phyloP scores from a whole-genome alignment of 2,329 filamentous ascomycete species.

The Seiridium cupressi region DNA sequence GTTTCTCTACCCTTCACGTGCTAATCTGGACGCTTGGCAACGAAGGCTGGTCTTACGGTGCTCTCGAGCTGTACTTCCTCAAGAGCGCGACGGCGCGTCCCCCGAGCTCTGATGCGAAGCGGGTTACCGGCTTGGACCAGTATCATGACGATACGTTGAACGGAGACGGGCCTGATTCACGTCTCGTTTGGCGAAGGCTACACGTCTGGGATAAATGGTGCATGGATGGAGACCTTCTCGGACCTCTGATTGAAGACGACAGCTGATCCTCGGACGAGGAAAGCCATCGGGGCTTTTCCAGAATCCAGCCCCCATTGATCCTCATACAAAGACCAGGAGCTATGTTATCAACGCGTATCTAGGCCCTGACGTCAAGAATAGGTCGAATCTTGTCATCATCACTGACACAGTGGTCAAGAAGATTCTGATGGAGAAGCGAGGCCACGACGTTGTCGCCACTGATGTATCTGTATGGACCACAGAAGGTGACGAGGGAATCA shows the following conservation, averaged over 20 bases:
- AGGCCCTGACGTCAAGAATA: slow-evolving; percentile 25
- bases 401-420: slow-evolving; percentile 32
- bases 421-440: slow-evolving; percentile 24
- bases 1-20: slow-evolving; percentile 22
- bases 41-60: slow-evolving; percentile 21
- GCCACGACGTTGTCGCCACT: slow-evolving; percentile 25
- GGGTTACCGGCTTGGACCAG: neutral
- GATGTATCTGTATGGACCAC: slow-evolving; percentile 29
- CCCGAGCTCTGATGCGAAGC: neutral
- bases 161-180: slow-evolving; percentile 32
- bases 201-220: slow-evolving; percentile 25
- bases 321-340: slow-evolving; percentile 27
- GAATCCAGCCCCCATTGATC: slow-evolving; percentile 29
- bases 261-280: slow-evolving; percentile 29
- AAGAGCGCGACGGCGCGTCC: slow-evolving; percentile 6
- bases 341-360: slow-evolving; percentile 33
- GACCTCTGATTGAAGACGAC: slow-evolving; percentile 30
- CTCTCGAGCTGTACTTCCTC: slow-evolving; percentile 8
- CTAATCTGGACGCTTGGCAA: slow-evolving; percentile 26
- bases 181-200: slow-evolving; percentile 35
- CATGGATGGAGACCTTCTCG: slow-evolving; percentile 36
- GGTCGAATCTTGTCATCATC: slow-evolving; percentile 32
- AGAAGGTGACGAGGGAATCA: neutral
- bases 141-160: slow-evolving; percentile 29
- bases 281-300: slow-evolving; percentile 30